These are phyloP conservation scores for Eucalyptus cladocalyx DNA, from an alignment of 345 rosid genomes.

Conservation along the genomic window DNA sequence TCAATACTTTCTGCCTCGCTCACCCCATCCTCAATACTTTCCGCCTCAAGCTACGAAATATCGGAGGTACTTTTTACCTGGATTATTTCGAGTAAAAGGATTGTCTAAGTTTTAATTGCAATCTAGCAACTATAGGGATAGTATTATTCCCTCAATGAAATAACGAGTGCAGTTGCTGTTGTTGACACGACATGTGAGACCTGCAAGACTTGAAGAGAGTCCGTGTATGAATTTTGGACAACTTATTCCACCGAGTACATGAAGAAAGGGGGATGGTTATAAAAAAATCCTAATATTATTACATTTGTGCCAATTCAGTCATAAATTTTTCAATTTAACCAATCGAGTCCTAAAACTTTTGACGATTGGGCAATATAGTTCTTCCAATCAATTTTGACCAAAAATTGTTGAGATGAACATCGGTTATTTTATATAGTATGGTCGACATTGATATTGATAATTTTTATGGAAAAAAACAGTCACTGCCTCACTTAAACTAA, in stretches of 20 bases:
- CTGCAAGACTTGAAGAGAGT: not conserved
- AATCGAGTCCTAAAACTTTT: too few species aligned
- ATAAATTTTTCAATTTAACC: too few species aligned
- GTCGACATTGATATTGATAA: too few species aligned
- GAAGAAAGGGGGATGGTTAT: not conserved
- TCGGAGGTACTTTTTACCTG: not conserved
- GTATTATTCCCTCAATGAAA: not conserved
- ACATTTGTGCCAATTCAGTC: fast-evolving
- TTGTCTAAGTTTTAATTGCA: not conserved
- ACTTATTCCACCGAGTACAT: not conserved
- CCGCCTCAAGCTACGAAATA: not conserved
- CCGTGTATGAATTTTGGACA: not conserved
- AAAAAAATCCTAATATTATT: fast-evolving
- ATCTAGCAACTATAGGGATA: not conserved
- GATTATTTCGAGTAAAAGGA: not conserved
- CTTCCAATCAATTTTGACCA: fast-evolving
- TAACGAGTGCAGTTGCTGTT: not conserved
- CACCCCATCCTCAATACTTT: not conserved
- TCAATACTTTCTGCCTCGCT: not conserved
- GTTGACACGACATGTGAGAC: not conserved
- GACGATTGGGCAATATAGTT: not conserved
- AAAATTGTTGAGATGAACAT: too few species aligned
- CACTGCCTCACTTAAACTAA: not conserved
- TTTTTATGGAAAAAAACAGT: not conserved
- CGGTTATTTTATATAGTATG: fast-evolving